Evolutionary conservation across 371 early-diverging fungal species (phyloP).

Genomic region (Mucor mucedo): DNA sequence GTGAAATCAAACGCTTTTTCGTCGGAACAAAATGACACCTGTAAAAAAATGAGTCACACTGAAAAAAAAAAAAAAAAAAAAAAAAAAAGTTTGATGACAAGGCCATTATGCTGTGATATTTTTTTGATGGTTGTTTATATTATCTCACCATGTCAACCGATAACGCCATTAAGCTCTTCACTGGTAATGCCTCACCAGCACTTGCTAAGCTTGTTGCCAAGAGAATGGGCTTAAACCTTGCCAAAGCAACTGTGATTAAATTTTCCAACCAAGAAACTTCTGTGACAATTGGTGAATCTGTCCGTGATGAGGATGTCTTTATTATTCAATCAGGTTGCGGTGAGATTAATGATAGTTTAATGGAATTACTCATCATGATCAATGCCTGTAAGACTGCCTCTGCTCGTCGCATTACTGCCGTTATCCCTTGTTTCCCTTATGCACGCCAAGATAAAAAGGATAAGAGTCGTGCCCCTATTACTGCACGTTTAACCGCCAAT

Average conservation of each 20-base stretch:
- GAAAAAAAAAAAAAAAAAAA: slow-evolving; percentile 4
- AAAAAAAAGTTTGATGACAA: not conserved
- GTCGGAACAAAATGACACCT: not conserved
- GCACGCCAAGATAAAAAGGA: slow-evolving; percentile 97
- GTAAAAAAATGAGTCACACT: slow-evolving; percentile 1
- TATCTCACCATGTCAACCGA: slow-evolving; percentile 39
- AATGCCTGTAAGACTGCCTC: slow-evolving; percentile 96
- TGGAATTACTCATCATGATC: slow-evolving; percentile 96
- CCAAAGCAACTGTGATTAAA: slow-evolving; percentile 88
- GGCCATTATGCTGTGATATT: not conserved
- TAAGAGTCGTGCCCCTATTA: slow-evolving; percentile 90
- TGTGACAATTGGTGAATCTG: slow-evolving; percentile 97
- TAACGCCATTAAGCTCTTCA: slow-evolving; percentile 83
- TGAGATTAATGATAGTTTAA: slow-evolving; percentile 91
- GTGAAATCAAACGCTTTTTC: too few species aligned
- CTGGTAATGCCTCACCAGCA: slow-evolving; percentile 95
- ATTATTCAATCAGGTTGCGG: slow-evolving; percentile 89
- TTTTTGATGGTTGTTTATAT: not conserved
- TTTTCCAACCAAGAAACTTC: slow-evolving; percentile 97
- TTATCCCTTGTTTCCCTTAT: slow-evolving; percentile 97
- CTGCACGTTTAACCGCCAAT: slow-evolving; percentile 92
- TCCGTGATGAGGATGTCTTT: slow-evolving; percentile 89
- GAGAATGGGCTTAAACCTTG: slow-evolving; percentile 84
- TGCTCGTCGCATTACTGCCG: slow-evolving; percentile 90
- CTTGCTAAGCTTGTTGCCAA: slow-evolving; percentile 87